Conservation (phyloP, 2,329 filamentous ascomycete species). For the Diaporthe capsici region DNA sequence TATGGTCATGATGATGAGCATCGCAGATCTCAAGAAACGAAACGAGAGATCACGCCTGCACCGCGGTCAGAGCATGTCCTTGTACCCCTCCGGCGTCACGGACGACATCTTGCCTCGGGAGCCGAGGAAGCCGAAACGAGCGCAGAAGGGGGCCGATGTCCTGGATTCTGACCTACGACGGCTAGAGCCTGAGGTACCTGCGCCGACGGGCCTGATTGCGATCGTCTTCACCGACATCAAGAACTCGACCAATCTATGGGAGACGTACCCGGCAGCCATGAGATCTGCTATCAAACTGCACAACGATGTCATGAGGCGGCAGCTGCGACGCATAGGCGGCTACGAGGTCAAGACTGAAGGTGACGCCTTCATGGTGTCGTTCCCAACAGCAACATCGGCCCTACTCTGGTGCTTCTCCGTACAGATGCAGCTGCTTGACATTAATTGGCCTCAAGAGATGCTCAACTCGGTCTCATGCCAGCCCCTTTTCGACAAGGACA, state of each 20-base stretch:
- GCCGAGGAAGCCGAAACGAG: constrained; percentile 65
- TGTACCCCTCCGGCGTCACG: constrained; percentile 81
- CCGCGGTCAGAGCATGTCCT: constrained; percentile 86
- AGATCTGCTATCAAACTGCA: constrained; percentile 96
- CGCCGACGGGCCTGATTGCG: constrained; percentile 89
- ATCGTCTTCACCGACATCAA: constrained; percentile 99
- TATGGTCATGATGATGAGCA: constrained; percentile 99
- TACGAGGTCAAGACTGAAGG: constrained; percentile 99
- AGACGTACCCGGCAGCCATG: constrained; percentile 95
- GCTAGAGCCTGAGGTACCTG: constrained; percentile 90
- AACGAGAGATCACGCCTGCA: constrained; percentile 79
- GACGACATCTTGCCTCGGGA: constrained; percentile 78
- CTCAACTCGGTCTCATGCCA: constrained; percentile 88
- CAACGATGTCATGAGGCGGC: constrained; percentile 95
- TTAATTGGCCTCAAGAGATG: constrained; percentile 94
- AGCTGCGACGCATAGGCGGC: constrained; percentile 92
- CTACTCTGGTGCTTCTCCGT: constrained; percentile 97
- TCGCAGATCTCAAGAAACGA: constrained; percentile 89
- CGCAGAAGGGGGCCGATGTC: constrained; percentile 67
- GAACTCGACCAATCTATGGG: constrained; percentile 96
- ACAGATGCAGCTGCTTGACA: constrained; percentile 87
- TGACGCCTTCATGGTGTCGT: constrained; percentile 99
- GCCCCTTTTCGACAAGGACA: constrained; percentile 85
- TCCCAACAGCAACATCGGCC: constrained; percentile 94
- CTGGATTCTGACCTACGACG: constrained; percentile 89